Evolutionary conservation across 768 basidiomycete genomes (phyloP).

Genomic region (Phylloporus arenicola): DNA sequence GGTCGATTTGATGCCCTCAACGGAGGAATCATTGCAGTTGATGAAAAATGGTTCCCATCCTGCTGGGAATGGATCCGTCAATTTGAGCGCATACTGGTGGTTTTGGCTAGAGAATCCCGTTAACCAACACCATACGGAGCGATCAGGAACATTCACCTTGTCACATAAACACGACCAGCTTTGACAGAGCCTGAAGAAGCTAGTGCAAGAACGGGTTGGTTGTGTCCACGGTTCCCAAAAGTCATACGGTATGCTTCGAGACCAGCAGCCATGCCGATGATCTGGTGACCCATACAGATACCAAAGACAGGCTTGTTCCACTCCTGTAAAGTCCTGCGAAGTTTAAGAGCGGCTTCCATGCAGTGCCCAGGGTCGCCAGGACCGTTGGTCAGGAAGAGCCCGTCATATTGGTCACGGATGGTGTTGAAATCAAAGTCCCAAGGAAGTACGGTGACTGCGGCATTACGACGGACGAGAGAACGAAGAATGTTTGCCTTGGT

Average conservation of each 20-base stretch:
- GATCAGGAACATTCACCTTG: constrained; percentile 47
- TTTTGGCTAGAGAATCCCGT: constrained; percentile 60
- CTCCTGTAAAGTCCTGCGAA: constrained; percentile 77
- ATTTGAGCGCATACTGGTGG: constrained; percentile 94
- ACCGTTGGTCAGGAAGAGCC: constrained; percentile 93
- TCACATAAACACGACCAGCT: constrained; percentile 96
- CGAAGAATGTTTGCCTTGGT: constrained; percentile 97
- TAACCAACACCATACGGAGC: background rate
- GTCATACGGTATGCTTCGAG: constrained; percentile 97
- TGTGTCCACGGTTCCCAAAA: constrained; percentile 99
- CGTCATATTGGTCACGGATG: constrained; percentile 86
- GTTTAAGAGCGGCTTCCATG: constrained; percentile 74
- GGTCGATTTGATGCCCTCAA: constrained; percentile 98
- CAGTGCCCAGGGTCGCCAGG: constrained; percentile 92
- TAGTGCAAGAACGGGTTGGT: constrained; percentile 94
- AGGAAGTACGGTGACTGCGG: constrained; percentile 90
- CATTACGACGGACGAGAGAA: constrained; percentile 84
- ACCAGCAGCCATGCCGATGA: constrained; percentile 96
- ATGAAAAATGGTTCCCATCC: constrained; percentile 99
- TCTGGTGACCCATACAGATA: constrained; percentile 99
- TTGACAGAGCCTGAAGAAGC: constrained; percentile 91
- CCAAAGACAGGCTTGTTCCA: constrained; percentile 96
- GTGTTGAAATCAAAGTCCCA: constrained; percentile 98
- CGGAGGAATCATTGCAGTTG: constrained; percentile 98
- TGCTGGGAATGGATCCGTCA: constrained; percentile 91